These are phyloP conservation scores for Leptographium radiaticola DNA, from an alignment of 2,329 filamentous ascomycete species.

Conservation along the genomic window DNA sequence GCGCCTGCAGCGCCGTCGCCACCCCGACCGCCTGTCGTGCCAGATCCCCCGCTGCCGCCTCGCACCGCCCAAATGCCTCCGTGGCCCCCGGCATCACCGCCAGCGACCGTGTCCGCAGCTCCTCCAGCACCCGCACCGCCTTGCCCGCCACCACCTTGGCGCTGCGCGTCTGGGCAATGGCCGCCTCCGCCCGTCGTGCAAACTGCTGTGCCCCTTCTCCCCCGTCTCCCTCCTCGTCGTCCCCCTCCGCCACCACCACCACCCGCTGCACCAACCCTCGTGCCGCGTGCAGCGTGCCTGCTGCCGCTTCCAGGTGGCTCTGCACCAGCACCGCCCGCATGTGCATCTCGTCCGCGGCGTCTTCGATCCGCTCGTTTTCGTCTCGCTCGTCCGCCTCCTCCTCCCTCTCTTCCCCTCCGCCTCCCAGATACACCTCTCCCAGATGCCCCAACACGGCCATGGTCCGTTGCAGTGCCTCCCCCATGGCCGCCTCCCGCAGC, in stretches of 20 bases:
- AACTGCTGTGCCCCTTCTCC: slow-evolving; percentile 57
- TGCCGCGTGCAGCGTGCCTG: slow-evolving; percentile 50
- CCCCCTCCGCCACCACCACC: slow-evolving; percentile 32
- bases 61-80: slow-evolving; percentile 57
- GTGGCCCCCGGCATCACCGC: slow-evolving; percentile 56
- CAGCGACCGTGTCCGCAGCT: slow-evolving; percentile 63
- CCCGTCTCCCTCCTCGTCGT: slow-evolving; percentile 34
- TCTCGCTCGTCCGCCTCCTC: background rate
- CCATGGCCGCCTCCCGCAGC: slow-evolving; percentile 71
- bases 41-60: slow-evolving; percentile 50
- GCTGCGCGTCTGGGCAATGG: slow-evolving; percentile 65
- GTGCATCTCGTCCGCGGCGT: slow-evolving; percentile 65
- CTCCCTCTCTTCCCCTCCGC: background rate
- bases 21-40: slow-evolving; percentile 53
- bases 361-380: slow-evolving; percentile 40
- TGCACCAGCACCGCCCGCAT: slow-evolving; percentile 68
- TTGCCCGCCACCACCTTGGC: slow-evolving; percentile 76
- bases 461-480: slow-evolving; percentile 67
- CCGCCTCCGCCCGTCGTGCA: slow-evolving; percentile 53
- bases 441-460: slow-evolving; percentile 82
- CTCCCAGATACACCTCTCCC: slow-evolving; percentile 62
- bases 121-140: slow-evolving; percentile 61
- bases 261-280: slow-evolving; percentile 55
- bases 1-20: slow-evolving; percentile 49
- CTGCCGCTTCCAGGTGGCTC: slow-evolving; percentile 68